phyloP scores from a whole-genome alignment of 2,329 filamentous ascomycete species.

The Verticillium tricorpus region DNA sequence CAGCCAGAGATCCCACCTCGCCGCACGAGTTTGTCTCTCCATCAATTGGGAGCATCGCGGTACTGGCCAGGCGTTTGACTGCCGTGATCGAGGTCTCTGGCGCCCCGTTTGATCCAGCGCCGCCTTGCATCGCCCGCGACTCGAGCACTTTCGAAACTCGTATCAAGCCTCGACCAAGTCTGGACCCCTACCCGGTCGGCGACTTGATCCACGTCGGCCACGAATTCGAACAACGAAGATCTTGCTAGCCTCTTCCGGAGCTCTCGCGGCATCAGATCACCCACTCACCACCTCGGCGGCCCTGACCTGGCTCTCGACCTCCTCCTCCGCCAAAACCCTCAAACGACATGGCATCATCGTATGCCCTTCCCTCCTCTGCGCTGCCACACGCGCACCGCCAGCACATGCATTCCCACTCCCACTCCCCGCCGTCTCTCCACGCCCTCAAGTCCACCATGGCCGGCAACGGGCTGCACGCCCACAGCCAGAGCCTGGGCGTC shows the following conservation, averaged over 20 bases:
- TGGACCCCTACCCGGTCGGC: not conserved
- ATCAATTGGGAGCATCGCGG: not conserved
- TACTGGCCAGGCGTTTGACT: not conserved
- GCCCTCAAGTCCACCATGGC: conserved; percentile 27
- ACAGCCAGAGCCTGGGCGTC: conserved; percentile 19
- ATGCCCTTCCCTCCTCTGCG: conserved; percentile 47
- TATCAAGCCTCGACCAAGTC: not conserved
- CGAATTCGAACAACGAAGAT: not conserved
- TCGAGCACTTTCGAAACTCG: not conserved
- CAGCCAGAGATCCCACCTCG: not conserved
- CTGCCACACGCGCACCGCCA: conserved; percentile 43
- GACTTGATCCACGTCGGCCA: not conserved
- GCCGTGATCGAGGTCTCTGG: not conserved
- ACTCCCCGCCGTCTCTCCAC: conserved; percentile 34
- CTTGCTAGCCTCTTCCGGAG: not conserved
- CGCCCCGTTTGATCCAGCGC: not conserved
- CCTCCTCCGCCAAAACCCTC: not conserved
- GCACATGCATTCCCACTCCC: conserved; percentile 33
- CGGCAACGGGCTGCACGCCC: conserved; percentile 18
- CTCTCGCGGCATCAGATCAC: not conserved
- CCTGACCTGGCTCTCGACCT: not conserved
- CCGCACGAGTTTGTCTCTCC: not conserved
- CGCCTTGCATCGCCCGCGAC: not conserved
- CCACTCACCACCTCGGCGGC: not conserved
- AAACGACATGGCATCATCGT: conserved; percentile 45